Conservation (phyloP, 148 eudicot genomes). For the Bassia scoparia region DNA sequence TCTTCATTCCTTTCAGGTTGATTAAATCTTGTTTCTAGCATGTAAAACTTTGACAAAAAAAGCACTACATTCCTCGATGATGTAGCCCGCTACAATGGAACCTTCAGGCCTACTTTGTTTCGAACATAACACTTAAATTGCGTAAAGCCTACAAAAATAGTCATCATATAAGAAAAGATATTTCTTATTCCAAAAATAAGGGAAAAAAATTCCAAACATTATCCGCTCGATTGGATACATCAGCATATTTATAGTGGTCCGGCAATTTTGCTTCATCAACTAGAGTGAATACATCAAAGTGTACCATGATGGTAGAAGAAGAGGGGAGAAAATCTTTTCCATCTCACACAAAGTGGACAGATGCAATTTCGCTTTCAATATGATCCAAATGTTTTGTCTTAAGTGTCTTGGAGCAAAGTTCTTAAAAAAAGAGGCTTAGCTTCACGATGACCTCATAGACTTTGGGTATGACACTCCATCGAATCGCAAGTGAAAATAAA, state of each 20-base stretch:
- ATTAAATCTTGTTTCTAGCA: slow-evolving; percentile 8
- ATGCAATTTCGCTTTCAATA: not conserved
- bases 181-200: not conserved
- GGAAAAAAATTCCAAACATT: no score
- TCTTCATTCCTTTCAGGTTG: no score
- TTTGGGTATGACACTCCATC: no score
- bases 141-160: not conserved
- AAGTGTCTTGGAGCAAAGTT: not conserved
- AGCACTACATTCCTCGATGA: slow-evolving; percentile 16
- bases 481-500: no score
- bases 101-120: slow-evolving; percentile 13
- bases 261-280: not conserved
- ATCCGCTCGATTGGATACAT: not conserved
- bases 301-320: not conserved
- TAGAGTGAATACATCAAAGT: not conserved
- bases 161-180: no score
- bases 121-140: slow-evolving; percentile 11
- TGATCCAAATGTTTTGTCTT: not conserved
- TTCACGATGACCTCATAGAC: no score
- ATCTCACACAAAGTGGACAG: not conserved
- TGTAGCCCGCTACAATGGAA: slow-evolving; percentile 16
- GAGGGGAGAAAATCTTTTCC: not conserved
- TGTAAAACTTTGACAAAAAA: slow-evolving; percentile 5
- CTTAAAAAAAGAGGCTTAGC: not conserved
- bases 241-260: not conserved